Evolutionary conservation across 2,329 filamentous ascomycete species (phyloP).

Genomic region (Clarireedia sp.): DNA sequence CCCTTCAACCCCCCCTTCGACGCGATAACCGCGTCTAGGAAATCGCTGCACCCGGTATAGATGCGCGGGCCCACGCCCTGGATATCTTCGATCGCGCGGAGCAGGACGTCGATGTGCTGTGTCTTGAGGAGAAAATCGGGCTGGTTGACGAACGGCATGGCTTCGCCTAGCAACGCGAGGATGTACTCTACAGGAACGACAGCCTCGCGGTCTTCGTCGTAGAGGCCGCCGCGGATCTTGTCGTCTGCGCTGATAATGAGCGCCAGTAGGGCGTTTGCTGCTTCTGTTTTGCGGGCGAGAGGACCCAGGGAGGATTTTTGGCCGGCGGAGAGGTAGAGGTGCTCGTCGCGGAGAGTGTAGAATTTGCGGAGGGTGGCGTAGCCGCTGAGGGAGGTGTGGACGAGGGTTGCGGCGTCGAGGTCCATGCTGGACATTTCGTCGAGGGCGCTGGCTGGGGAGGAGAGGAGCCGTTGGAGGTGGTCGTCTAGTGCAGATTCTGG

Average conservation of each 20-base stretch:
- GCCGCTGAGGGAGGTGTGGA: constrained; percentile 80
- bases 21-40: constrained; percentile 66
- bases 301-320: constrained; percentile 35
- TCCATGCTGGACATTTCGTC: constrained; percentile 66
- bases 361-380: constrained; percentile 88
- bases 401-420: constrained; percentile 69
- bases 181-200: constrained; percentile 86
- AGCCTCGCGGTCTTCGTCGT: constrained; percentile 70
- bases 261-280: constrained; percentile 68
- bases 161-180: constrained; percentile 75
- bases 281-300: constrained; percentile 56
- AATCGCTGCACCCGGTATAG: constrained; percentile 67
- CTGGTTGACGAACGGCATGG: constrained; percentile 65
- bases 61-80: constrained; percentile 68
- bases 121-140: constrained; percentile 54
- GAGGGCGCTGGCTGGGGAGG: constrained; percentile 63
- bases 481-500: constrained; percentile 63
- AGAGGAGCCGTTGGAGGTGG: constrained; percentile 61
- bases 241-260: constrained; percentile 81
- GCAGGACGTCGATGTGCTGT: constrained; percentile 64
- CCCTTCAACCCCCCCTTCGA: constrained; percentile 57
- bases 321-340: constrained; percentile 33
- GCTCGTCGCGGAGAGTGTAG: constrained; percentile 78
- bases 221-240: constrained; percentile 84
- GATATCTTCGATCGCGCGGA: constrained; percentile 73